Evolutionary conservation across 768 basidiomycete genomes (phyloP), one percentile per base, ranked within the genome.

Genomic region (Suillus plorans): DNA sequence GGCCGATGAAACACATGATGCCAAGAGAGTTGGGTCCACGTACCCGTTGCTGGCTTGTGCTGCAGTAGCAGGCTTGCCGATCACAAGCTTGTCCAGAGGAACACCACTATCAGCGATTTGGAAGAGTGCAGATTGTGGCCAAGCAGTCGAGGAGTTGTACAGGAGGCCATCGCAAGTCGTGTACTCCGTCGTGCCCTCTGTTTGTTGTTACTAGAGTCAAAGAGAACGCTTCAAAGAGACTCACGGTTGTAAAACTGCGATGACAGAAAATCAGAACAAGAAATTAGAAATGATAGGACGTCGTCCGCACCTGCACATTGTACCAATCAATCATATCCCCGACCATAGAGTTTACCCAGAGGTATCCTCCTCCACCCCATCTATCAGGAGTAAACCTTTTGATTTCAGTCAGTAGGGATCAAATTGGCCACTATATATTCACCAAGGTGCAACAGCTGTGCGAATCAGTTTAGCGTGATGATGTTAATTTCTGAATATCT

Each of bases 111-210:
- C 79, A n/a, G 81, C 71, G 69, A 86, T 85, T 72, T 86, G 82
- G 75, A 86, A 82, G 8, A 82, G 74, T 0, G 89, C 81, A 0
- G 88, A 82, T 45, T 86, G 62, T 9, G 90, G 91, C 86, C 86
- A 91, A 47, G 77, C 73, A 62, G 74, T 79, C 5, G 87, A 86
- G 8, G 89, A 90, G 1, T 81, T 72, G 4, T 78, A 85, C 56
- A 92, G 76, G 36, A 94, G 83, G 45, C 81, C 82, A 25, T 72
- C 59, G 71, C 89, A 91, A 36, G 86, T 87, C 7, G 86, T 86
- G 71, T 90, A 91, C 69, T 89, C 89, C 16, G 75, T 76, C 22
- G 77, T 68, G 49, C 87, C 89, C 81, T 89, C 88, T 89, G 72
- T 31, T 31, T 28, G 5, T 42, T 20, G 18, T 59, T 42, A 58